Conservation (phyloP, 1,284 basidiomycete genomes). For the Xerocomus amazonicus region DNA sequence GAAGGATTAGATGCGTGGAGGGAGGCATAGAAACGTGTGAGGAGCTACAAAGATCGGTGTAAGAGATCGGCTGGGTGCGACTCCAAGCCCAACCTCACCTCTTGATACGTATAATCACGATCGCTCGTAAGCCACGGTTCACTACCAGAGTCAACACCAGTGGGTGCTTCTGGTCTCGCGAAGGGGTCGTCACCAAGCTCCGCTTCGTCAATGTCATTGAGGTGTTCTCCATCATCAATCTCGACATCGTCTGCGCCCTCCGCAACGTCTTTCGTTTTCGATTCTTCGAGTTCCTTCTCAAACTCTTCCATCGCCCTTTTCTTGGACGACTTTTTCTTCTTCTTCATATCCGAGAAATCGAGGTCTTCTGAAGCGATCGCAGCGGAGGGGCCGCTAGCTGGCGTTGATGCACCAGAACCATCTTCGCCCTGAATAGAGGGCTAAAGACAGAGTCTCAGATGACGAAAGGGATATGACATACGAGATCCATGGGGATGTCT, state of each 20-base stretch:
- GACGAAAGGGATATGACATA: constrained; percentile 36
- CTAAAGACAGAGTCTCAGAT: constrained; percentile 2
- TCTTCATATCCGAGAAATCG: constrained; percentile 84
- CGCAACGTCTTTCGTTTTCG: constrained; percentile 57
- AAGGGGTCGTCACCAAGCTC: constrained; percentile 87
- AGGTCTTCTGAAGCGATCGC: constrained; percentile 57
- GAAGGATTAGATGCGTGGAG: constrained; percentile 95
- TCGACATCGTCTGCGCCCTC: constrained; percentile 58
- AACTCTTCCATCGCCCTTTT: constrained; percentile 84
- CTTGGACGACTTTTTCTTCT: constrained; percentile 72
- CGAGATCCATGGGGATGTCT: constrained; percentile 81
- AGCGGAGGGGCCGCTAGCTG: constrained; percentile 36
- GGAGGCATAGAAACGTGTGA: constrained; percentile 88
- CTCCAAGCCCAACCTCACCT: constrained; percentile 48
- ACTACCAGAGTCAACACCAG: constrained; percentile 62
- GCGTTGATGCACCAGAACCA: constrained; percentile 62
- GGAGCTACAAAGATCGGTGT: constrained; percentile 53
- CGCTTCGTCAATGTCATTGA: constrained; percentile 70
- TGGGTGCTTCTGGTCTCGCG: constrained; percentile 53
- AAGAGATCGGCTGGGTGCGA: neutral
- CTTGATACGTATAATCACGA: constrained; percentile 92
- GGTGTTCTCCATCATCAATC: constrained; percentile 55
- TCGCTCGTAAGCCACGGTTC: constrained; percentile 90
- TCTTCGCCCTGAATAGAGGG: constrained; percentile 48
- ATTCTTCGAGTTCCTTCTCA: constrained; percentile 81